Conservation (phyloP, 2,329 filamentous ascomycete genomes). For the Phialophora macrospora region DNA sequence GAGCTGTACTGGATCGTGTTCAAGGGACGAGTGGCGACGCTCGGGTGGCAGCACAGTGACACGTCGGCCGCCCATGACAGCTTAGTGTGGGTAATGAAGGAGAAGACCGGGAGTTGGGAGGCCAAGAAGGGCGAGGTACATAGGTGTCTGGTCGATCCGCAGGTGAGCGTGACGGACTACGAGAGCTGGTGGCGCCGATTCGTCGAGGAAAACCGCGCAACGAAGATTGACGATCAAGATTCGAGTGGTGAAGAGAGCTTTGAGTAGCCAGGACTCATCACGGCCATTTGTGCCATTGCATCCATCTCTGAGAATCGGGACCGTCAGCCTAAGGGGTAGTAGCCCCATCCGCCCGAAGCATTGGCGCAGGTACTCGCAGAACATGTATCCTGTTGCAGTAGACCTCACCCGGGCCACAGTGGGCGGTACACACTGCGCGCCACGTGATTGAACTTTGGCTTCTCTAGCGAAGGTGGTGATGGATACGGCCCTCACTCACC, state of each 20-base stretch:
- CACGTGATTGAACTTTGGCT: too few species aligned
- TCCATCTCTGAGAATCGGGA: too few species aligned
- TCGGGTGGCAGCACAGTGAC: constrained; percentile 7
- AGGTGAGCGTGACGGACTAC: constrained; percentile 7
- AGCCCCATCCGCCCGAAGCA: too few species aligned
- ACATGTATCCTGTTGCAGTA: too few species aligned
- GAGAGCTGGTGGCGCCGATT: constrained; percentile 7
- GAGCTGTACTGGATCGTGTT: constrained; percentile 16
- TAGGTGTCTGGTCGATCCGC: constrained; percentile 7
- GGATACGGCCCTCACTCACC: too few species aligned
- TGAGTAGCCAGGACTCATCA: neutral
- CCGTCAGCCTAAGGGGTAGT: too few species aligned
- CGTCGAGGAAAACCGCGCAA: constrained; percentile 2
- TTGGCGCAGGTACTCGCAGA: too few species aligned
- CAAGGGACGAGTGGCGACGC: constrained; percentile 12
- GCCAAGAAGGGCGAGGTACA: constrained; percentile 13
- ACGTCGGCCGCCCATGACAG: constrained; percentile 15
- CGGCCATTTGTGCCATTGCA: neutral
- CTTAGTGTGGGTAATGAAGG: constrained; percentile 4
- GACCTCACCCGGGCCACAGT: too few species aligned
- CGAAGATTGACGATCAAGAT: neutral
- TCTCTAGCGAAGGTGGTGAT: too few species aligned
- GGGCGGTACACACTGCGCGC: too few species aligned
- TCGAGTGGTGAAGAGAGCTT: neutral
- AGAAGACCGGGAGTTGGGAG: constrained; percentile 8